Base-by-base conservation (phyloP, 164 flowering plant genomes). In the Berberis thunbergii region DNA sequence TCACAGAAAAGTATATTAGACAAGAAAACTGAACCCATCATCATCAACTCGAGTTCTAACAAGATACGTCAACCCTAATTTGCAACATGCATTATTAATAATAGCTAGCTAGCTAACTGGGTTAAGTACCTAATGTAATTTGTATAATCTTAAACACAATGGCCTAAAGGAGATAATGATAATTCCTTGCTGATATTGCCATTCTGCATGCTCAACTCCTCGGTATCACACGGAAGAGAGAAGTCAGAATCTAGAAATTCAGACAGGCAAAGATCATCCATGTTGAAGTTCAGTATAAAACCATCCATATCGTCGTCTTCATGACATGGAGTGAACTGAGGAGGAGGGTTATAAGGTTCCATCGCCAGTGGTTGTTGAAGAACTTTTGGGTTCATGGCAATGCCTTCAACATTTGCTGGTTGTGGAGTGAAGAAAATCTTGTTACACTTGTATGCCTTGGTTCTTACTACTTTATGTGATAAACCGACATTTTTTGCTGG, bases 361-460 rank as follows among this genome's bases (percentile, higher is more conserved):
- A 52, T 3, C 2, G 6, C 45, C 45, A 10, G 42, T 41, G 6
- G n/a, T 57, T 57, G 42, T 1, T 55, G 1, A 2, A 26, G 41
- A 40, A 13, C 41, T 57, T 43, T 41, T 57, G 40, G 44, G 45
- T 41, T 57, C n/a, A 57, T 42, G 44, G 5, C 41, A 40, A 12
- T 41, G 42, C 38, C 4, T 10, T 41, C 43, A 5, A 26, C 45
- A 2, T 41, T 62, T 7, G 7, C 41, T 45, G n/a, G 4, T 2
- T 61, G 8, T 1, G 55, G 54, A 40, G 1, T 41, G 45, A 62
- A 49, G 64, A 62, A 62, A 43, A 50, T 44, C 42, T 73, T 70
- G 52, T 70, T 63, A 58, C 73, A 73, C 49, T 70, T 63, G 2
- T 50, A 8, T 4, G 73, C 73, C 49, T 74, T 74, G 40, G 74